phyloP scores from a whole-genome alignment of 805 yeast genomes.

The Ogataea allantospora region DNA sequence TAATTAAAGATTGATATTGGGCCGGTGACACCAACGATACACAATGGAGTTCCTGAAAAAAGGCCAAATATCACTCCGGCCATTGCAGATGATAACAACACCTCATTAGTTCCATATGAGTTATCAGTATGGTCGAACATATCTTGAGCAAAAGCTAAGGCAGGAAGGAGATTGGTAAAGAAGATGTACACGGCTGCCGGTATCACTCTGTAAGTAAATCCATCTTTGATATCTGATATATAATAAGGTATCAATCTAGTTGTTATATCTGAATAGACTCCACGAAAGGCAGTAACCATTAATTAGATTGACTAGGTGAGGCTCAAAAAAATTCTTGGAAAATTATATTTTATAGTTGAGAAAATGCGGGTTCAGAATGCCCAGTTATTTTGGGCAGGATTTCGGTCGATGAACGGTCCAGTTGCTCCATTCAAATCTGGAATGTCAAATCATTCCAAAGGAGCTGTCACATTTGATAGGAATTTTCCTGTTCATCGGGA shows the following conservation, averaged over 20 bases:
- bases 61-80: conserved; percentile 89
- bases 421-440: conserved; percentile 30
- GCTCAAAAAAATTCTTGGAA: background rate
- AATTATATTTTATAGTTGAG: background rate
- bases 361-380: conserved; percentile 1
- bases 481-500: conserved; percentile 40
- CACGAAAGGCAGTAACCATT: too few species aligned
- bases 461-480: conserved; percentile 36
- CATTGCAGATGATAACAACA: conserved; percentile 76
- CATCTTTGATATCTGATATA: conserved; percentile 77
- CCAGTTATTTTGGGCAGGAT: background rate
- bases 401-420: conserved; percentile 17
- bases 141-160: conserved; percentile 94
- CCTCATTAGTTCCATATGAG: conserved; percentile 90
- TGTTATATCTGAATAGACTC: conserved; percentile 52
- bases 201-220: conserved; percentile 78
- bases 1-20: conserved; percentile 91
- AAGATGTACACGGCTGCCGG: conserved; percentile 83
- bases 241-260: conserved; percentile 62
- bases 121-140: conserved; percentile 90
- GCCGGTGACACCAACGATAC: conserved; percentile 97
- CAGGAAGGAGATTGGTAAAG: conserved; percentile 89
- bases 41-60: conserved; percentile 85
- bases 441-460: conserved; percentile 1
- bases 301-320: too few species aligned